These are phyloP conservation scores for Fusarium devonianum DNA, from an alignment of 2,329 filamentous ascomycete species.

Conservation along the genomic window DNA sequence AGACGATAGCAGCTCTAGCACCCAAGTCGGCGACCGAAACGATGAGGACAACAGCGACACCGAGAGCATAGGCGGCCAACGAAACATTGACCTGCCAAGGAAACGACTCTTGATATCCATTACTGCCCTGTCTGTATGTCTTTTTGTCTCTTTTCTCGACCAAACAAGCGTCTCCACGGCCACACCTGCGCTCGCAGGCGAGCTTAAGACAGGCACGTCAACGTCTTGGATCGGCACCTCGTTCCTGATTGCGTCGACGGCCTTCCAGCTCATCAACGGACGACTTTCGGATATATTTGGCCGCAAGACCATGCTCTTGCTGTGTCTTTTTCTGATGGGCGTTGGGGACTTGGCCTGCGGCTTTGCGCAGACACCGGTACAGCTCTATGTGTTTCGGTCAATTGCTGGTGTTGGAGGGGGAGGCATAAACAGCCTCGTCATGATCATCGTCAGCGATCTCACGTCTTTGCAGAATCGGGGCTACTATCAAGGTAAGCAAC, in stretches of 20 bases:
- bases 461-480: constrained; percentile 47
- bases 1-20: no score
- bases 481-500: no score
- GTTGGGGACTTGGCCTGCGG: constrained; percentile 45
- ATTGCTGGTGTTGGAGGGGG: constrained; percentile 48
- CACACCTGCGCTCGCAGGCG: constrained; percentile 48
- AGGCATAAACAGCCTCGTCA: constrained; percentile 45
- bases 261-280: constrained; percentile 48
- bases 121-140: no score
- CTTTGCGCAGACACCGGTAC: constrained; percentile 41
- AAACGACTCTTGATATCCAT: constrained; percentile 45
- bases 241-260: constrained; percentile 48
- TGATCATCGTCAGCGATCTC: constrained; percentile 50
- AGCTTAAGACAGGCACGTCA: constrained; percentile 43
- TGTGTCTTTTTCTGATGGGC: constrained; percentile 40
- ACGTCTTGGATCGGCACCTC: constrained; percentile 49
- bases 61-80: constrained; percentile 43
- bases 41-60: no score
- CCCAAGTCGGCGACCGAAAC: no score
- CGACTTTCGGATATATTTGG: constrained; percentile 48
- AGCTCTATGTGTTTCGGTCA: constrained; percentile 47
- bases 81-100: constrained; percentile 44
- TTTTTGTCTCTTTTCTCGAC: constrained; percentile 49
- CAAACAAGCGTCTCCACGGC: constrained; percentile 47
- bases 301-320: constrained; percentile 45